phyloP scores from a whole-genome alignment of 805 yeast genomes.

The Schizosaccharomyces cryophilus region DNA sequence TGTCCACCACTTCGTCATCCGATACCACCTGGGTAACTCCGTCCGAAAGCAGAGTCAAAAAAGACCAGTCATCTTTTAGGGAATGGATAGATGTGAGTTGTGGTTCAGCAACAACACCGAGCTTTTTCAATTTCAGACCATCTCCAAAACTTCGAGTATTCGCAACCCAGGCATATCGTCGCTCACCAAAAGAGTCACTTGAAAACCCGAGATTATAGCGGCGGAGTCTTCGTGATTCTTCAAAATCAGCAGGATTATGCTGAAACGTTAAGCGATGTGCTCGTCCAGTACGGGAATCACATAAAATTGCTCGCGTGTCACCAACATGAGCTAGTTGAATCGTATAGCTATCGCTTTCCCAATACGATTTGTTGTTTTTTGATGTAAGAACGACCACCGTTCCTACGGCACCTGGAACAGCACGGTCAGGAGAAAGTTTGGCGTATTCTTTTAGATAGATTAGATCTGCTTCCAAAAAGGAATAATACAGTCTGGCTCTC shows the following conservation, averaged over 20 bases:
- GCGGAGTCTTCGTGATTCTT: slow-evolving; percentile 49
- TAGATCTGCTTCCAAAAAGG: slow-evolving; percentile 43
- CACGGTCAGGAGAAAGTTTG: not conserved
- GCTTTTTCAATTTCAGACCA: slow-evolving; percentile 36
- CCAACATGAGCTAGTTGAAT: slow-evolving; percentile 75
- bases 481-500: not conserved
- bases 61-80: slow-evolving; percentile 19
- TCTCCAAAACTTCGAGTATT: slow-evolving; percentile 93
- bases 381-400: slow-evolving; percentile 4
- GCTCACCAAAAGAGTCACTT: slow-evolving; percentile 83
- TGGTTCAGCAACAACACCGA: slow-evolving; percentile 83
- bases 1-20: slow-evolving; percentile 80
- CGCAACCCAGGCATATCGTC: slow-evolving; percentile 57
- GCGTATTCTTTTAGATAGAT: slow-evolving; percentile 16
- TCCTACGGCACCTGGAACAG: slow-evolving; percentile 2
- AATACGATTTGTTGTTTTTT: slow-evolving; percentile 17
- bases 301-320: slow-evolving; percentile 68
- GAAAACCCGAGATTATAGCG: slow-evolving; percentile 37
- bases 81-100: slow-evolving; percentile 26
- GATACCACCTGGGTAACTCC: slow-evolving; percentile 61
- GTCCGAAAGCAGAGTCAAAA: slow-evolving; percentile 59
- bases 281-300: slow-evolving; percentile 44
- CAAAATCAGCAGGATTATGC: slow-evolving; percentile 71
- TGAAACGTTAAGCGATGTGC: slow-evolving; percentile 56
- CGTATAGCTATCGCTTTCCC: slow-evolving; percentile 45